A percentile compares a stretch with the other conserved stretches of the same genome.
Evolutionary conservation across 2,329 filamentous ascomycete species (phyloP).

Genomic region (Biscogniauxia mediterranea): DNA sequence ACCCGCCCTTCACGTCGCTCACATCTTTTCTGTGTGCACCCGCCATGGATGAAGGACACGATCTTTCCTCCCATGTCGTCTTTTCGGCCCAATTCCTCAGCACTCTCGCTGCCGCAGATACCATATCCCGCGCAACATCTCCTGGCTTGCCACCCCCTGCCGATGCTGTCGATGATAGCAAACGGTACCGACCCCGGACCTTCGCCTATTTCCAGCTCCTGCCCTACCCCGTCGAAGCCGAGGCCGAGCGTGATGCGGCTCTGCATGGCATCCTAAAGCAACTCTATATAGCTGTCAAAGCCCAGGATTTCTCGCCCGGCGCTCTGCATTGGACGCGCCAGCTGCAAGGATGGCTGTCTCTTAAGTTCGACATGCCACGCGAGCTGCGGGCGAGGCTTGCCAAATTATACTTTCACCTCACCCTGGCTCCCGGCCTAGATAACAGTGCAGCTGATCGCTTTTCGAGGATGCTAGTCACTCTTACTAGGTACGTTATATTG

Average conservation of each 20-base stretch:
- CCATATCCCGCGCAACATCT: conserved; percentile 82
- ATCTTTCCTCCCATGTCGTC: conserved; percentile 36
- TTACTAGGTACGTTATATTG: conserved; percentile 73
- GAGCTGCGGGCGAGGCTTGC: conserved; percentile 80
- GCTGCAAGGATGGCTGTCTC: conserved; percentile 87
- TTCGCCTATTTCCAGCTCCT: conserved; percentile 91
- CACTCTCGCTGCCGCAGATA: conserved; percentile 52
- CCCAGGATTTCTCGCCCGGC: conserved; percentile 91
- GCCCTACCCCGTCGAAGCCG: conserved; percentile 84
- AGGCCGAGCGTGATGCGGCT: conserved; percentile 72
- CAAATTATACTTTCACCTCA: conserved; percentile 90
- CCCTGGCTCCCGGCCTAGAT: conserved; percentile 86
- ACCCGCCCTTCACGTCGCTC: not conserved
- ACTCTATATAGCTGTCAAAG: conserved; percentile 85
- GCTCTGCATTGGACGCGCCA: conserved; percentile 97
- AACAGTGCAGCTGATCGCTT: conserved; percentile 81
- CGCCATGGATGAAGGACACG: conserved; percentile 39
- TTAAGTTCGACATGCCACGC: conserved; percentile 95
- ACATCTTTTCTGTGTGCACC: not conserved
- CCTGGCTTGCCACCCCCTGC: conserved; percentile 63
- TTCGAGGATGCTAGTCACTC: conserved; percentile 89
- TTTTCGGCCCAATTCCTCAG: conserved; percentile 39
- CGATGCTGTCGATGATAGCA: conserved; percentile 45
- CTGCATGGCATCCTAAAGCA: conserved; percentile 87
- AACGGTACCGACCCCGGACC: conserved; percentile 78